Base-by-base conservation (phyloP, 768 basidiomycete genomes). In the Trichaptum fuscoviolaceum region DNA sequence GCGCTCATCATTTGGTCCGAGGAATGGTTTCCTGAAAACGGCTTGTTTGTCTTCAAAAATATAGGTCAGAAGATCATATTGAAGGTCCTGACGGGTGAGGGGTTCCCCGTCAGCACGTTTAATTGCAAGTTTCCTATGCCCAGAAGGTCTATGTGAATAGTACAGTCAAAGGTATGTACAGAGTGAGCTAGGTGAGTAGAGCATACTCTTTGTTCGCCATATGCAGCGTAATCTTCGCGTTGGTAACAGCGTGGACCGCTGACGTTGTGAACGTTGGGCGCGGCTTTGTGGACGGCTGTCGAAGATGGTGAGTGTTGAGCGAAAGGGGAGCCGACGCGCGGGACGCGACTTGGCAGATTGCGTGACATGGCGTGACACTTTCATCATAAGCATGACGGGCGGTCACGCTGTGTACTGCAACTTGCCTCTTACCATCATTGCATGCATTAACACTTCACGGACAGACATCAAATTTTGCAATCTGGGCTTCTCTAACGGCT, bases 71-170 rank as follows among this genome's bases (percentile, higher is more conserved):
- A 95, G 84, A 79, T 95, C 92, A 77, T 85, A 93, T 78, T 95
- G 92, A 64, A 95, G 86, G 76, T 95, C 93, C 75, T 88, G 85
- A 58, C 93, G 86, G 25, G 89, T 89, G 69, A 95, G 82, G 64
- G 91, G 89, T 71, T 93, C 91, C 15, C 90, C 92, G 74, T 94
- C 92, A 71, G 84, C 85, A 71, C 89, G 87, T 78, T 92, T 92
- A 77, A 92, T 92, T 64, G 91, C 89, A 66, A 91, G 80, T 75
- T 88, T 89, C 57, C 78, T 70, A 60, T 76, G 77, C 61, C 76
- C 73, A 68, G 79, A 79, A 52, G 20, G 42, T 20, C 42, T 52
- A 20, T 20, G 20, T 52, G 42, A 52, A 52, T 52, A 12, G 2
- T 5, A 52, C 42, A 52, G 42, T 52, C 42, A 52, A 52, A 30